phyloP scores from a whole-genome alignment of 2,329 filamentous ascomycete species.

The Sarocladiaceae sp. region DNA sequence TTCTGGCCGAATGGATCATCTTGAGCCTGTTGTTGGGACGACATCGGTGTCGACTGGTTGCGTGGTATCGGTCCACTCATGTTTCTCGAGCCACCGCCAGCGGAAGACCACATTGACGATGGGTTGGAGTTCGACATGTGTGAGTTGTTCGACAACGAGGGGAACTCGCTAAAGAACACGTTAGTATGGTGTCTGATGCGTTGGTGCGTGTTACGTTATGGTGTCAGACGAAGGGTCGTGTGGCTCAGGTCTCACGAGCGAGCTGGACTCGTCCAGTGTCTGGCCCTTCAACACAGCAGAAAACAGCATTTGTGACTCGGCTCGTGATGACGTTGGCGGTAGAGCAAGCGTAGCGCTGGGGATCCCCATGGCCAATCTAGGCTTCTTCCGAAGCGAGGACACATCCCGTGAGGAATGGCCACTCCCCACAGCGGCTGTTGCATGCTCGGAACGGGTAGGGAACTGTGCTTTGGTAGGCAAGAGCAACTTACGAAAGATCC shows the following conservation, averaged over 20 bases:
- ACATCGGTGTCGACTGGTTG: slow-evolving; percentile 43
- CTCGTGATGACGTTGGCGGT: not conserved
- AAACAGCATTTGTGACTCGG: slow-evolving; percentile 2
- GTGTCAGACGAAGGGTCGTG: not conserved
- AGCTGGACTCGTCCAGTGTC: slow-evolving; percentile 4
- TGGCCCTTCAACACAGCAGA: slow-evolving; percentile 27
- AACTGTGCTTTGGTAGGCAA: too few species aligned
- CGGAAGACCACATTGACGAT: slow-evolving; percentile 49
- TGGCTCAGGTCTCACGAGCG: not conserved
- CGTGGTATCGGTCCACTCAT: slow-evolving; percentile 44
- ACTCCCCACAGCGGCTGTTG: not conserved
- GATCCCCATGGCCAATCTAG: slow-evolving; percentile 12
- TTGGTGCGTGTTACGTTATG: not conserved
- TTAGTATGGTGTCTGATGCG: not conserved
- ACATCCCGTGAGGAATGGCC: not conserved
- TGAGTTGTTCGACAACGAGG: slow-evolving; percentile 56
- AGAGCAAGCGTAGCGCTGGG: not conserved
- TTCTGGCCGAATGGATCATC: slow-evolving; percentile 38
- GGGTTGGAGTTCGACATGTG: slow-evolving; percentile 43
- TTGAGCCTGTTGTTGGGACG: slow-evolving; percentile 44
- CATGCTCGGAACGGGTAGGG: not conserved
- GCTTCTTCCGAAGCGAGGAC: slow-evolving; percentile 9
- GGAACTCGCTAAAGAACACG: slow-evolving; percentile 51
- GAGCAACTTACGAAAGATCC: slow-evolving; percentile 55
- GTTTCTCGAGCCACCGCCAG: slow-evolving; percentile 41